phyloP scores from a whole-genome alignment of 306 rosid genomes.

The Gleditsia sinensis region DNA sequence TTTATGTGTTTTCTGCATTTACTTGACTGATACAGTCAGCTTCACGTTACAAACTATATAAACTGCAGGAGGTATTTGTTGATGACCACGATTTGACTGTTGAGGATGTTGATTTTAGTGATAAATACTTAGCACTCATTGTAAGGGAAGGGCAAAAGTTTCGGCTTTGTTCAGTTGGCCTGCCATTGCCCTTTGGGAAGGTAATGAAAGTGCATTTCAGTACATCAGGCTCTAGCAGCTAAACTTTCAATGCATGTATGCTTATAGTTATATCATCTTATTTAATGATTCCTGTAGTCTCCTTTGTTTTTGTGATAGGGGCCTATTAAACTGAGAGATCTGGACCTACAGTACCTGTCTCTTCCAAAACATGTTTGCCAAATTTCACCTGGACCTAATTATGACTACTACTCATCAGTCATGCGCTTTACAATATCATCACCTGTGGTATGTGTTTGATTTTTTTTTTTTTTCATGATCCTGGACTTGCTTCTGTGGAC shows the following conservation, averaged over 20 bases:
- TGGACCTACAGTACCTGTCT: slow-evolving; percentile 61
- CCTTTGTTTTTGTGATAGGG: slow-evolving; percentile 57
- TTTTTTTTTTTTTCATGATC: background rate
- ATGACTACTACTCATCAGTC: slow-evolving; percentile 75
- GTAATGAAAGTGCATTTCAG: slow-evolving; percentile 47
- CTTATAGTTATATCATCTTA: slow-evolving; percentile 24
- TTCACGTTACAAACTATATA: slow-evolving; percentile 26
- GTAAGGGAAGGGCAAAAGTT: slow-evolving; percentile 62
- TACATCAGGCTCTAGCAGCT: slow-evolving; percentile 26
- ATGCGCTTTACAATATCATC: slow-evolving; percentile 87
- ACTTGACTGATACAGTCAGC: slow-evolving; percentile 13
- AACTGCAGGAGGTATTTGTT: slow-evolving; percentile 66
- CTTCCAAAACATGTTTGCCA: slow-evolving; percentile 84
- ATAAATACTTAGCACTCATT: slow-evolving; percentile 67
- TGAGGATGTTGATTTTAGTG: slow-evolving; percentile 82
- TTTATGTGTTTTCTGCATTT: slow-evolving; percentile 17
- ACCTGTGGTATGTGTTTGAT: slow-evolving; percentile 72
- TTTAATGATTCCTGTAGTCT: slow-evolving; percentile 26
- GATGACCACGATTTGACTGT: slow-evolving; percentile 53
- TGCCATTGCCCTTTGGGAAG: slow-evolving; percentile 73
- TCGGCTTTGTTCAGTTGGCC: slow-evolving; percentile 73
- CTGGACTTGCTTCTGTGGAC: slow-evolving; percentile 3
- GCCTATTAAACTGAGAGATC: slow-evolving; percentile 55
- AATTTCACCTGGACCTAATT: slow-evolving; percentile 89
- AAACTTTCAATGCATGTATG: slow-evolving; percentile 21